Conservation (phyloP, 2,329 filamentous ascomycete genomes). For the Claviceps monticola region DNA sequence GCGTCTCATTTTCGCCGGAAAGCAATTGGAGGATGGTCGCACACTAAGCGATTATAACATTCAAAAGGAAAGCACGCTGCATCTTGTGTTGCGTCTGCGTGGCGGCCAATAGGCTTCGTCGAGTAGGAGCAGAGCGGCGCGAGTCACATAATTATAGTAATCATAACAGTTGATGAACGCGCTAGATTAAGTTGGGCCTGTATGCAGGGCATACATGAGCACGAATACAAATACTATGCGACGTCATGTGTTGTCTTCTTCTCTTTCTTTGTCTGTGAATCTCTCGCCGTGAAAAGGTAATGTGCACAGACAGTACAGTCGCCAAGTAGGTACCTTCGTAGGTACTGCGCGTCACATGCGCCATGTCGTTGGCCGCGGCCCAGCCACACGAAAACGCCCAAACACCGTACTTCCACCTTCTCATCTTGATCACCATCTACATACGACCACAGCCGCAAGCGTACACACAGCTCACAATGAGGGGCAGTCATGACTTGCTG, state of each 20-base stretch:
- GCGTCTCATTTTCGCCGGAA: constrained; percentile 84
- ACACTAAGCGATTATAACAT: constrained; percentile 95
- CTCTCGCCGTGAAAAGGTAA: no score
- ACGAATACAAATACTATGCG: not conserved
- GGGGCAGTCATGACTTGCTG: not conserved
- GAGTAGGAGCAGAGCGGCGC: not conserved
- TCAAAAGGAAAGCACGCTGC: constrained; percentile 76
- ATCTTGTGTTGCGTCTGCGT: constrained; percentile 67
- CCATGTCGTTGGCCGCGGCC: no score
- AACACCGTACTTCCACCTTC: no score
- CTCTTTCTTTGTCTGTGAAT: no score
- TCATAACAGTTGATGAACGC: not conserved
- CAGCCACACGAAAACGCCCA: no score
- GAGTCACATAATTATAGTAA: not conserved
- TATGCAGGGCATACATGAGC: not conserved
- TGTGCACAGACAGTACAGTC: no score
- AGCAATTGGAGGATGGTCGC: constrained; percentile 85
- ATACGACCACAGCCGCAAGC: no score
- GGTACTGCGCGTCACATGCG: no score
- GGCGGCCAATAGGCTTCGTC: constrained; percentile 36
- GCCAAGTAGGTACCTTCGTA: no score
- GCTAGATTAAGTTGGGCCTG: not conserved
- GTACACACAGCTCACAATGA: not conserved
- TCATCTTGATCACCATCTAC: no score
- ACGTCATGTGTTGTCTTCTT: not conserved